Evolutionary conservation across 495 filamentous ascomycete genomes (phyloP), one percentile per base, ranked within the genome.

Genomic region (Penicillium desertorum): DNA sequence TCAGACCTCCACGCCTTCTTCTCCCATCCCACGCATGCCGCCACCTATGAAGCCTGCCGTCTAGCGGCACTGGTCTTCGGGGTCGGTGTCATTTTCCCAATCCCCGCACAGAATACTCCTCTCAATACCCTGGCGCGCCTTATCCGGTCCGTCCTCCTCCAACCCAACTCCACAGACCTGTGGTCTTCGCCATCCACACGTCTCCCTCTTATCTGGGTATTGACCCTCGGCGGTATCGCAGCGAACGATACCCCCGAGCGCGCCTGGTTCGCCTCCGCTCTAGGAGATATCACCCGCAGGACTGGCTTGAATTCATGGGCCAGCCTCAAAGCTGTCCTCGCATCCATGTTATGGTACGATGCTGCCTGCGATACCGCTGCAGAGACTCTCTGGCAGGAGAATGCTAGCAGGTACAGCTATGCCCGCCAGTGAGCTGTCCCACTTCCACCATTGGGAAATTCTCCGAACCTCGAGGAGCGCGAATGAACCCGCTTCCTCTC

Each of bases 51-150:
- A 45, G 59, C 72, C n/a, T 71, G 64, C 44, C 74, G 74, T 34
- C 61, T 78, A 2, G 68, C 73, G 0, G 61, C 55, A 8, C 48
- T 71, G 0, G 67, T 78, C 3, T 76, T 70, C 48, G 62, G 70
- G 25, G 67, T 72, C 14, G 72, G 73, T 39, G 70, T 78, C 8
- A 56, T 76, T 44, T 73, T 78, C 47, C 76, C 76, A 3, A 68
- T 78, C 2, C 74, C 74, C 9, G 62, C 62, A 11, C 67, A 72
- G 36, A 76, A 68, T 39, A 69, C 66, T 0, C 74, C 76, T 0
- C 62, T 77, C 10, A 39, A 43, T 0, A 45, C 37, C 14, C 63
- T 78, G 2, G 66, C 73, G 1, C 51, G 58, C 5, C 56, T 62
- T 32, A 55, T 78, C 17, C 58, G 62, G 6, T 45, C 52, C 12